Evolutionary conservation across 169 alveolate genomes (phyloP).

Genomic region (Plasmodium chabaudi): DNA sequence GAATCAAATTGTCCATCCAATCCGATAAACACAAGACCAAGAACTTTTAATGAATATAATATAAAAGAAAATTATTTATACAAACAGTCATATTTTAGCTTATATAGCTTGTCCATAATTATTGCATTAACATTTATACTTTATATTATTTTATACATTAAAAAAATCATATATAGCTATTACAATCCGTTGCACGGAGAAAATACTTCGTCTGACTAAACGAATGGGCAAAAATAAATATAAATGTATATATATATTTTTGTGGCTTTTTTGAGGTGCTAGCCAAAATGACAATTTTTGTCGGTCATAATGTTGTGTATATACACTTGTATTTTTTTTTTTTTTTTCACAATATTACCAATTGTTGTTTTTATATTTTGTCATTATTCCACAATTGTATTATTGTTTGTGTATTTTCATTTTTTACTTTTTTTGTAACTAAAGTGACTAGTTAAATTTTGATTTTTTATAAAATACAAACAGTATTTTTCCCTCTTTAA

Average conservation of each 20-base stretch:
- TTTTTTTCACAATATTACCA: too few species aligned
- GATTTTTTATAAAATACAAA: too few species aligned
- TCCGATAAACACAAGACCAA: constrained; percentile 50
- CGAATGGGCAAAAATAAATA: not conserved
- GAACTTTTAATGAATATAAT: constrained; percentile 72
- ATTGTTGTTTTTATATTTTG: too few species aligned
- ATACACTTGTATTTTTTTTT: too few species aligned
- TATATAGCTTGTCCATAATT: constrained; percentile 26
- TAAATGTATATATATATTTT: not conserved
- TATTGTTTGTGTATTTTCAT: too few species aligned
- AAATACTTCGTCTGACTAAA: not conserved
- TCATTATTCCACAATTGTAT: too few species aligned
- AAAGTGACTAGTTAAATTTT: too few species aligned
- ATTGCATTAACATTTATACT: constrained; percentile 30
- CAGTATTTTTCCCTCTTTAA: too few species aligned
- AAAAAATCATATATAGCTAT: constrained; percentile 11
- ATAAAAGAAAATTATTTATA: constrained; percentile 42
- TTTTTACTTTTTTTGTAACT: too few species aligned
- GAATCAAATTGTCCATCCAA: constrained; percentile 63
- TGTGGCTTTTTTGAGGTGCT: too few species aligned
- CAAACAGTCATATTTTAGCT: constrained; percentile 26
- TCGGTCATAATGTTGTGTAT: too few species aligned
- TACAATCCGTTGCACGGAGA: constrained; percentile 5
- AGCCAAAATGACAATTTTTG: too few species aligned
- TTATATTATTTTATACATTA: constrained; percentile 28